These are phyloP conservation scores for Rhizopogon vesiculosus DNA, from an alignment of 768 basidiomycete species.

Conservation along the genomic window DNA sequence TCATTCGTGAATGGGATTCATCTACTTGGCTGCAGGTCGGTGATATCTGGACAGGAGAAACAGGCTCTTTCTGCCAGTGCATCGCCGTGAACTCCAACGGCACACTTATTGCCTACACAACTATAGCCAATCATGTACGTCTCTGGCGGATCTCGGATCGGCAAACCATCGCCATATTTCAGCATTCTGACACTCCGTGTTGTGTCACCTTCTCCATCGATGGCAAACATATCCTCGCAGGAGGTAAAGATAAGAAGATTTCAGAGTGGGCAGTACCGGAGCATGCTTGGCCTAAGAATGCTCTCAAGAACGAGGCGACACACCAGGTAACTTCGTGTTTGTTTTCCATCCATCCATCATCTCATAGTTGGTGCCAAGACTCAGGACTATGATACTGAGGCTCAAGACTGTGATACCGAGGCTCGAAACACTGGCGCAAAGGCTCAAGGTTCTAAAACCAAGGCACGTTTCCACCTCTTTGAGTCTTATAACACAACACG, in stretches of 20 bases:
- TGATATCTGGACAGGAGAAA: background rate
- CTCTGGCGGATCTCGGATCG: slow-evolving; percentile 13
- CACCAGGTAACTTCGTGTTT: background rate
- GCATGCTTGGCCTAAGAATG: background rate
- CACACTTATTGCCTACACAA: background rate
- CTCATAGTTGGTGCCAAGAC: background rate
- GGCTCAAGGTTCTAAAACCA: background rate
- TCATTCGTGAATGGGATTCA: background rate
- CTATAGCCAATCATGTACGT: background rate
- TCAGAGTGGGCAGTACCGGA: background rate
- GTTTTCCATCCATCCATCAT: too few relatives aligned
- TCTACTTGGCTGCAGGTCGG: background rate
- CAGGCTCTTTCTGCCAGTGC: background rate
- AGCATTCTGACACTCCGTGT: background rate
- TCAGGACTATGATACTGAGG: too few relatives aligned
- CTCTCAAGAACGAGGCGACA: background rate
- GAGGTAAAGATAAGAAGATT: background rate
- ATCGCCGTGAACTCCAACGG: background rate
- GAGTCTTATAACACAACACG: background rate
- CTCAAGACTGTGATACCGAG: too few relatives aligned
- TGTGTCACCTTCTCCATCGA: background rate
- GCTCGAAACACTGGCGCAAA: background rate
- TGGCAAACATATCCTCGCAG: background rate
- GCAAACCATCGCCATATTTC: background rate
- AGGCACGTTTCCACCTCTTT: background rate